Base-by-base conservation (phyloP, 805 yeast genomes). In the Priceomyces medius region DNA sequence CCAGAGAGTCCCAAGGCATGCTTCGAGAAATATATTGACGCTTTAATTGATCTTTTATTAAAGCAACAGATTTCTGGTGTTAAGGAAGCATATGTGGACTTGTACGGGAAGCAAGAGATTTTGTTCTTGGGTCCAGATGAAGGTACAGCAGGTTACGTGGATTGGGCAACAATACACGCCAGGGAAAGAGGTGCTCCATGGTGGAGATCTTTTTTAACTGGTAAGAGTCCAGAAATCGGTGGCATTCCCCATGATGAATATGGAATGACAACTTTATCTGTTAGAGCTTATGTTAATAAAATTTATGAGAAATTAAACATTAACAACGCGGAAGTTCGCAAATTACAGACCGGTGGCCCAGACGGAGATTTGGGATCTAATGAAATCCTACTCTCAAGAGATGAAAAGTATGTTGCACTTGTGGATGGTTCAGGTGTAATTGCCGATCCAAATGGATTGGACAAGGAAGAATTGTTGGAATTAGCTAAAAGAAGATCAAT, bases 61-160 rank as follows among this genome's bases (percentile, higher is more conserved):
- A 80, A 79, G 45, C 84, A 83, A 41, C 59, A 69, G 56, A 71
- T 81, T 44, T 89, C 89, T 39, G 89, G 91, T 34, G 77, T 82
- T 49, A 83, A 88, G 69, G 95, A 85, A 55, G 72, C 80, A 42
- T 84, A 89, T 59, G 90, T 91, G 39, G 98, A 91, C 61, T 72
- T 87, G 43, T 83, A 88, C 61, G 79, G 80, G 43, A 77, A 85
- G 57, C 88, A 86, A 37, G 99, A 91, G 73, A 91, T 93, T 54
- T 71, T 93, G 53, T 91, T 88, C 65, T 85, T 91, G 83, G 99
- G 99, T 41, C 99, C 99, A n/a, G 99, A 91, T 69, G 99, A 91
- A 74, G 95, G 96, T 63, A 90, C 98, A 40, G 98, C 99, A 16
- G 85, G 84, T 18, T 83, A 86, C 57, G 96, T 89, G 39, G 90